These are phyloP conservation scores for Eleusine coracana DNA, from an alignment of 176 grass and related monocot species.

Conservation along the genomic window DNA sequence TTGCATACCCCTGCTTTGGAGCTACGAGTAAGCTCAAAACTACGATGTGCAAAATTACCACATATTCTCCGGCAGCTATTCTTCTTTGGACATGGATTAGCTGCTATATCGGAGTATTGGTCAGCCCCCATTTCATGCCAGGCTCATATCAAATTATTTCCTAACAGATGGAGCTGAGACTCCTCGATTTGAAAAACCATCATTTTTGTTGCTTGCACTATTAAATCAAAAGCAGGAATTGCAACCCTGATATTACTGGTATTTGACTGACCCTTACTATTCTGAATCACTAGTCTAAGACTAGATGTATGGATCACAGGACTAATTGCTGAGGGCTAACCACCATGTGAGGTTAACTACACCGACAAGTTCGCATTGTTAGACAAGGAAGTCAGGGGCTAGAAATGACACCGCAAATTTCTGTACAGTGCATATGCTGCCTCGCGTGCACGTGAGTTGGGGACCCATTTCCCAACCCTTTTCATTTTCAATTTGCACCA, in stretches of 20 bases:
- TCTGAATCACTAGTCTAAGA: neutral
- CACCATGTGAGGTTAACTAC: conserved; percentile 13
- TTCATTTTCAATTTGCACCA: conserved; percentile 46
- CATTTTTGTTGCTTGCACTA: neutral
- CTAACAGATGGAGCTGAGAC: too few relatives aligned
- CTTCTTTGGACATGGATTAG: too few relatives aligned
- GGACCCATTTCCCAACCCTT: conserved; percentile 35
- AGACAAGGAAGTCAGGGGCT: neutral
- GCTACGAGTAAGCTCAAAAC: neutral
- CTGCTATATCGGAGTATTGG: too few relatives aligned
- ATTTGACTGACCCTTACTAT: neutral
- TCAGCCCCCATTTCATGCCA: too few relatives aligned
- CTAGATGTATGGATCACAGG: neutral
- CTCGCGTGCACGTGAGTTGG: conserved; percentile 50
- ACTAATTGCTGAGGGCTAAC: neutral
- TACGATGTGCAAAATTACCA: neutral
- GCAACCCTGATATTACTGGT: neutral
- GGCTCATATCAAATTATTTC: too few relatives aligned
- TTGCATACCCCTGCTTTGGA: neutral
- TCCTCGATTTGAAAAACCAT: neutral
- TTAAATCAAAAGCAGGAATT: neutral
- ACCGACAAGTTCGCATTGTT: conserved; percentile 42
- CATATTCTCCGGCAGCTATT: neutral
- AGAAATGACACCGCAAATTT: conserved; percentile 35
- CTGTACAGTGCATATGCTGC: conserved; percentile 29